Percentiles rank a stretch among this genome's conserved stretches.
Evolutionary conservation across 2,329 filamentous ascomycete genomes (phyloP).

Genomic region (Sphaerulina musiva): DNA sequence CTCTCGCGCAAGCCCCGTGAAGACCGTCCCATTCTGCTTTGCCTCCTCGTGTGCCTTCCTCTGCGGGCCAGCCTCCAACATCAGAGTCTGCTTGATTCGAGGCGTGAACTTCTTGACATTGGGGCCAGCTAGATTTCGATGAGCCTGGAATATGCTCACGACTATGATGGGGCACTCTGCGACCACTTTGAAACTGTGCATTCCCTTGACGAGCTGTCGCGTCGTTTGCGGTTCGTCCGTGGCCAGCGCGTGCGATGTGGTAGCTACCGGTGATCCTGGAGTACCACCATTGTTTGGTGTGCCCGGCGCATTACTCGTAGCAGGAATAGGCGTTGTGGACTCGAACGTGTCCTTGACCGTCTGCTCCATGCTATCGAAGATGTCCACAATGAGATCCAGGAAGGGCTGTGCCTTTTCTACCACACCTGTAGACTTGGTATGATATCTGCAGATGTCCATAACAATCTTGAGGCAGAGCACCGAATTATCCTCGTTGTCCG

Average conservation of each 20-base stretch:
- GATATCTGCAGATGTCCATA: constrained; percentile 92
- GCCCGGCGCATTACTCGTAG: constrained; percentile 53
- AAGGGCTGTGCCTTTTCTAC: constrained; percentile 80
- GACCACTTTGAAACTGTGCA: constrained; percentile 98
- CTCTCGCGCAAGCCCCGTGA: constrained; percentile 85
- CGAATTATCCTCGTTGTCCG: constrained; percentile 97
- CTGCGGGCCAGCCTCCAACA: constrained; percentile 86
- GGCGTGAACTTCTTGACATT: constrained; percentile 93
- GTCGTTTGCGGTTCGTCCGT: constrained; percentile 71
- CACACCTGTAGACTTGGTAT: constrained; percentile 64
- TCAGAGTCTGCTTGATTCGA: constrained; percentile 81
- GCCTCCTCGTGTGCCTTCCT: constrained; percentile 86
- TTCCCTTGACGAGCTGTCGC: constrained; percentile 77
- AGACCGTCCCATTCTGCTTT: constrained; percentile 68
- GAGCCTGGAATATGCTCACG: constrained; percentile 94
- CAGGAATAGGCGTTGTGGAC: constrained; percentile 52
- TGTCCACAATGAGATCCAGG: constrained; percentile 83
- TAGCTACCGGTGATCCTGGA: constrained; percentile 84
- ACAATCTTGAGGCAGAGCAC: constrained; percentile 97
- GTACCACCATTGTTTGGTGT: constrained; percentile 53
- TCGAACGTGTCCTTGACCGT: constrained; percentile 96
- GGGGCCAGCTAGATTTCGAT: constrained; percentile 67
- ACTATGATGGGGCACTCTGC: constrained; percentile 98
- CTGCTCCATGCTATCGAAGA: constrained; percentile 91
- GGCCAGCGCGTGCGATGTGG: constrained; percentile 46